phyloP scores from a whole-genome alignment of 2,329 filamentous ascomycete species.

The Sphaerostilbella broomeana region DNA sequence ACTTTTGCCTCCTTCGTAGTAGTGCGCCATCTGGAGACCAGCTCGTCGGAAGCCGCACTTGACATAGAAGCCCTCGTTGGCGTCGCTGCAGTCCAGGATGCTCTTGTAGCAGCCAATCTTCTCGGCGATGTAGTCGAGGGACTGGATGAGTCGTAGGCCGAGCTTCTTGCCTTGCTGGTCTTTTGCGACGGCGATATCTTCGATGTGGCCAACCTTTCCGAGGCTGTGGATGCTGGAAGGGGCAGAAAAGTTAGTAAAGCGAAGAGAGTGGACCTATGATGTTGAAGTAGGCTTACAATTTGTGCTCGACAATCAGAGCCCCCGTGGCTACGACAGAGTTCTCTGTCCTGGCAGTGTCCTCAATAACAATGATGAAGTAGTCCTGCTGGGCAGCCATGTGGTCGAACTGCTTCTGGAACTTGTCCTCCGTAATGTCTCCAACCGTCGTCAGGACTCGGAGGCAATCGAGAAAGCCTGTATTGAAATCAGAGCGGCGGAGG shows the following conservation, averaged over 20 bases:
- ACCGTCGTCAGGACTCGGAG: conserved; percentile 88
- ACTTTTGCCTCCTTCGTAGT: conserved; percentile 60
- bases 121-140: conserved; percentile 80
- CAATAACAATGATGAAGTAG: conserved; percentile 83
- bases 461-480: conserved; percentile 80
- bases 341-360: conserved; percentile 55
- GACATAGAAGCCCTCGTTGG: conserved; percentile 95
- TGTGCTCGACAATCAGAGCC: conserved; percentile 83
- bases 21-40: conserved; percentile 94
- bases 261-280: conserved; percentile 14
- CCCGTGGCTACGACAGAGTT: conserved; percentile 80
- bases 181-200: conserved; percentile 92
- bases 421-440: conserved; percentile 70
- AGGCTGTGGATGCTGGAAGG: conserved; percentile 64
- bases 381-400: conserved; percentile 69
- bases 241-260: conserved; percentile 16
- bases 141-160: conserved; percentile 86
- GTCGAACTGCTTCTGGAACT: conserved; percentile 74
- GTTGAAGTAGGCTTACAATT: conserved; percentile 59
- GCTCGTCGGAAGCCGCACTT: conserved; percentile 94
- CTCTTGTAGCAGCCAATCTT: conserved; percentile 94
- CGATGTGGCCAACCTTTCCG: conserved; percentile 86
- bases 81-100: conserved; percentile 92
- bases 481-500: conserved; percentile 70
- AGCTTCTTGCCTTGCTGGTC: conserved; percentile 97